Percentiles rank a stretch among this genome's conserved stretches.
Conservation (phyloP, 1,284 basidiomycete species). For the Rhodotorula sp. region DNA sequence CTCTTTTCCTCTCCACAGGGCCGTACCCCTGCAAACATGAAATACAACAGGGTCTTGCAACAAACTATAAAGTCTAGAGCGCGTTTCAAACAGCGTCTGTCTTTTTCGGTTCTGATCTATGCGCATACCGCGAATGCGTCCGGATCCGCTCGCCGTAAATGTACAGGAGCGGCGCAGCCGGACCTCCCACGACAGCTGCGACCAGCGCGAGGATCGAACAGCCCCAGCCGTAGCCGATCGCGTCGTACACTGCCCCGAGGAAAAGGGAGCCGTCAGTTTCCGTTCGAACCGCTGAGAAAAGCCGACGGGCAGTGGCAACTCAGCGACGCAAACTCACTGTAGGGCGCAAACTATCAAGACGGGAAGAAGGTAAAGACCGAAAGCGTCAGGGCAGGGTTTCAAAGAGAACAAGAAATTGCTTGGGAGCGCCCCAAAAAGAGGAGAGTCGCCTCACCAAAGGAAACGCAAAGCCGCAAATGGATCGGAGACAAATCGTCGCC, state of each 20-base stretch:
- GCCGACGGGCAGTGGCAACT: no score
- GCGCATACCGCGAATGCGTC: slow-evolving; percentile 7
- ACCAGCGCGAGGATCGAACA: slow-evolving; percentile 46
- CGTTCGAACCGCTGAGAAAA: not conserved
- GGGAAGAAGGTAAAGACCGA: not conserved
- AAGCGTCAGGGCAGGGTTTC: no score
- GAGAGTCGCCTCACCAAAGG: slow-evolving; percentile 5
- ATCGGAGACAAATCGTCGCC: slow-evolving; percentile 44
- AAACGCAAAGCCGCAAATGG: slow-evolving; percentile 43
- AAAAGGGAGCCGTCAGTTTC: not conserved
- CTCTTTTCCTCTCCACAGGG: no score
- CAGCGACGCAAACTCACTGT: not conserved
- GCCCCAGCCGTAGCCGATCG: slow-evolving; percentile 47
- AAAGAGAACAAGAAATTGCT: slow-evolving; percentile 17
- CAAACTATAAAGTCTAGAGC: no score
- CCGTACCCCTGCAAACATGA: no score
- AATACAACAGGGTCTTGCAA: no score
- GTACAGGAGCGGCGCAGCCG: slow-evolving; percentile 34
- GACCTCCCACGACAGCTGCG: slow-evolving; percentile 45
- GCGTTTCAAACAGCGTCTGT: not conserved
- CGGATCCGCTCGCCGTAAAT: slow-evolving; percentile 32
- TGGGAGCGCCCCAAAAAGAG: slow-evolving; percentile 46
- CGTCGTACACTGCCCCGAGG: slow-evolving; percentile 37
- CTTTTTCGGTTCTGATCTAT: not conserved
- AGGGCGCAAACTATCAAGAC: slow-evolving; percentile 3